These are phyloP conservation scores for Pseudozyma flocculosa DNA, from an alignment of 1,284 basidiomycete genomes.

Conservation along the genomic window DNA sequence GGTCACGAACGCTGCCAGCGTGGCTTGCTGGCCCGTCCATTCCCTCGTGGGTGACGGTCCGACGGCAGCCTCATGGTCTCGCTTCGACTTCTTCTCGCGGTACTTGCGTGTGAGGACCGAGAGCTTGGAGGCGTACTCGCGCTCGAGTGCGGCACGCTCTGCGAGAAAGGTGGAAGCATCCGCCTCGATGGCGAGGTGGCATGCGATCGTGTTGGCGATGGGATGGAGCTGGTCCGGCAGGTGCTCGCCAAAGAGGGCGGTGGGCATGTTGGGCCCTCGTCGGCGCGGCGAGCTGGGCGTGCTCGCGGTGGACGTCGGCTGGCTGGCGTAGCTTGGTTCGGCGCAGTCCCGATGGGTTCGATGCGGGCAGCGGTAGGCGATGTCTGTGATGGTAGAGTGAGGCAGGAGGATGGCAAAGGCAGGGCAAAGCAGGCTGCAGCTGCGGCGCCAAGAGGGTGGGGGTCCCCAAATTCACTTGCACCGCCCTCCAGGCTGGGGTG, in stretches of 20 bases:
- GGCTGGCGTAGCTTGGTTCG: too few relatives aligned
- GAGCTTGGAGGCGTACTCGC: constrained; percentile 36
- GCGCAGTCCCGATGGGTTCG: too few relatives aligned
- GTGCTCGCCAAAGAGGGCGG: constrained; percentile 14
- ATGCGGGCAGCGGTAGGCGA: too few relatives aligned
- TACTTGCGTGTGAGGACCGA: constrained; percentile 33
- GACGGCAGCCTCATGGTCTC: constrained; percentile 28
- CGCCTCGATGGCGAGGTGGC: constrained; percentile 26
- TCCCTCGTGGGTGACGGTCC: constrained; percentile 31
- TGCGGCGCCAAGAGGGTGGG: too few relatives aligned
- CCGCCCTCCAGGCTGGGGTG: too few relatives aligned
- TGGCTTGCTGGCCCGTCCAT: constrained; percentile 30
- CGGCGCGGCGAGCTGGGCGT: too few relatives aligned
- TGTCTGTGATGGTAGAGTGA: too few relatives aligned
- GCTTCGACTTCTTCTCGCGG: constrained; percentile 27
- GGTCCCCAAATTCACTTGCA: too few relatives aligned
- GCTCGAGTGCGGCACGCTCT: constrained; percentile 40
- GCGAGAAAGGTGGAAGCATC: constrained; percentile 32
- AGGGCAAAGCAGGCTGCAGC: too few relatives aligned
- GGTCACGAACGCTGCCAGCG: constrained; percentile 12
- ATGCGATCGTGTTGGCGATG: constrained; percentile 24
- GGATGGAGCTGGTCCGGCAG: constrained; percentile 28
- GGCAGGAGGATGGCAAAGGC: too few relatives aligned
- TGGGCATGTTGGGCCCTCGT: not conserved
- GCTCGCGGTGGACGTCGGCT: too few relatives aligned